Evolutionary conservation across 352 stramenopile genomes (phyloP).

Genomic region (Peronosclerospora sorghi): DNA sequence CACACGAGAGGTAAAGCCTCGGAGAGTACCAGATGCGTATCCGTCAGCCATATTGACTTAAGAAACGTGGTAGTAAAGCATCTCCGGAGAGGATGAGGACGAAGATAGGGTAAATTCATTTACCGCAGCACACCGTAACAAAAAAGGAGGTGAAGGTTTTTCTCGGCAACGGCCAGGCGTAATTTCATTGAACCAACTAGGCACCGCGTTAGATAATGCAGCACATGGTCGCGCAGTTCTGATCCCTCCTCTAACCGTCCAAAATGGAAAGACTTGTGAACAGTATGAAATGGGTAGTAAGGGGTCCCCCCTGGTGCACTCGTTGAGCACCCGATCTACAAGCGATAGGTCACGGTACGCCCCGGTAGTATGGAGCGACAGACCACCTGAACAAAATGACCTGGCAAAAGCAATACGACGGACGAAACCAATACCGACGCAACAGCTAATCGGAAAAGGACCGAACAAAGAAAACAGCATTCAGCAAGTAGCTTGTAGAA

Average conservation of each 20-base stretch:
- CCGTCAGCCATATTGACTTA: background rate
- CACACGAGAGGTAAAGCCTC: slow-evolving; percentile 61
- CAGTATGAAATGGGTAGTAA: no score
- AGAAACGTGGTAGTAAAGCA: slow-evolving; percentile 12
- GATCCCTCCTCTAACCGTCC: slow-evolving; percentile 50
- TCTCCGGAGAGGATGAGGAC: slow-evolving; percentile 16
- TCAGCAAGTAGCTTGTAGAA: no score
- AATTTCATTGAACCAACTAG: slow-evolving; percentile 41
- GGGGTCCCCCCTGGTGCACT: no score
- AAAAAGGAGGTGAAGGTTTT: slow-evolving; percentile 47
- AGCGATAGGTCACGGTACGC: no score
- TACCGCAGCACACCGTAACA: slow-evolving; percentile 1
- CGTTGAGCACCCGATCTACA: no score
- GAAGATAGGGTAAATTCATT: slow-evolving; percentile 16
- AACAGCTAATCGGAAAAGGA: no score
- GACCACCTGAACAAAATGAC: no score
- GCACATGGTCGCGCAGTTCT: slow-evolving; percentile 27
- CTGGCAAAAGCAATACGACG: no score
- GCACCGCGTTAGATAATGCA: slow-evolving; percentile 53
- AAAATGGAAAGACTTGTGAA: no score
- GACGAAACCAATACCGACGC: no score
- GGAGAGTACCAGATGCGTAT: slow-evolving; percentile 11
- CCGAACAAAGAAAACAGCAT: no score
- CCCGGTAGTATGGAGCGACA: no score
- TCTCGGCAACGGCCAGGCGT: slow-evolving; percentile 43